These are phyloP conservation scores for Aspergillus conjunctus DNA, from an alignment of 495 filamentous ascomycete species.

Conservation along the genomic window DNA sequence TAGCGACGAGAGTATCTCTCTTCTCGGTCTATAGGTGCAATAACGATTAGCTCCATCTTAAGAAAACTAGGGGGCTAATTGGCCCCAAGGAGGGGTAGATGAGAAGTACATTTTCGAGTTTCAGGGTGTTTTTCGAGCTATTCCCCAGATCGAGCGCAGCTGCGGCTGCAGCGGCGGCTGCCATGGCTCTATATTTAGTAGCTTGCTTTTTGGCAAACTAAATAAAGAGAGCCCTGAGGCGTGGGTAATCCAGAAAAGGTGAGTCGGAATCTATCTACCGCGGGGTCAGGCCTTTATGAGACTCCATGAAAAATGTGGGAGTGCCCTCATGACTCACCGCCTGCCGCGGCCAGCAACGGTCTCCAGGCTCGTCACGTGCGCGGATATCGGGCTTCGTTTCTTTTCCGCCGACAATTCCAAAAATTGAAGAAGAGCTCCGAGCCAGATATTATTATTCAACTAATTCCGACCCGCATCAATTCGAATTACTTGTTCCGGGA, in stretches of 20 bases:
- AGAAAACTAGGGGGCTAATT: constrained; percentile 11
- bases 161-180: constrained; percentile 55
- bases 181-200: constrained; percentile 44
- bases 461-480: constrained; percentile 4
- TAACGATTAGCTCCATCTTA: constrained; percentile 16
- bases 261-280: constrained; percentile 21
- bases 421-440: constrained; percentile 19
- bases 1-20: constrained; percentile 80
- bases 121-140: constrained; percentile 67
- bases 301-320: constrained; percentile 28
- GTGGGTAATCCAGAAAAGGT: background rate
- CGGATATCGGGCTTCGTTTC: constrained; percentile 24
- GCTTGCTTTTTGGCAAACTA: constrained; percentile 33
- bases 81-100: constrained; percentile 32
- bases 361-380: constrained; percentile 19
- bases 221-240: constrained; percentile 25
- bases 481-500: constrained; percentile 3
- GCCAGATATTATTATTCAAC: constrained; percentile 10
- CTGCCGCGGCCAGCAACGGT: constrained; percentile 9
- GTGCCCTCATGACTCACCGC: constrained; percentile 21
- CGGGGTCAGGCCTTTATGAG: constrained; percentile 33
- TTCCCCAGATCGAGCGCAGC: constrained; percentile 62
- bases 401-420: constrained; percentile 24
- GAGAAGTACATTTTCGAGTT: constrained; percentile 66
- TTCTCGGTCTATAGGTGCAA: constrained; percentile 73